A percentile compares a stretch with the other conserved stretches of the same genome.
These are phyloP conservation scores for Singerocomus rubriflavus DNA, from an alignment of 1,284 basidiomycete species.

Conservation along the genomic window DNA sequence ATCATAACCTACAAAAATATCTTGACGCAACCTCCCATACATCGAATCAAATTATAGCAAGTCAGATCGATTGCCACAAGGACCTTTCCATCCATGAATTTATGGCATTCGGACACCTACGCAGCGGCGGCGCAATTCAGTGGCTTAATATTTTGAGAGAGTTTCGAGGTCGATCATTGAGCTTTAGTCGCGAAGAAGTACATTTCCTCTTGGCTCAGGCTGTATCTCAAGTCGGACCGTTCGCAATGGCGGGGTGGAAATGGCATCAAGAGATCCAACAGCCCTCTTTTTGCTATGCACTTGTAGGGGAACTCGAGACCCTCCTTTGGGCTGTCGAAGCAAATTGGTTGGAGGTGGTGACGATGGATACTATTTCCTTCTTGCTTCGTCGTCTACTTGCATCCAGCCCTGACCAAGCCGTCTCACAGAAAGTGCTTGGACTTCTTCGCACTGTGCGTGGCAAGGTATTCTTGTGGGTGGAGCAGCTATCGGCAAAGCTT, in stretches of 20 bases:
- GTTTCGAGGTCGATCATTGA: slow-evolving; percentile 36
- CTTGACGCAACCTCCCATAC: slow-evolving; percentile 31
- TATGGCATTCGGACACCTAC: slow-evolving; percentile 39
- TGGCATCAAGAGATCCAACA: slow-evolving; percentile 36
- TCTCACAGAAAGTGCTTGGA: slow-evolving; percentile 9
- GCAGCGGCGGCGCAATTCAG: slow-evolving; percentile 42
- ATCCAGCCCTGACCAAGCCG: slow-evolving; percentile 12
- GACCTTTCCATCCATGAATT: slow-evolving; percentile 42
- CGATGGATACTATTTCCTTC: slow-evolving; percentile 34
- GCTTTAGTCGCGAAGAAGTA: slow-evolving; percentile 36
- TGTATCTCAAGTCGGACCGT: slow-evolving; percentile 39
- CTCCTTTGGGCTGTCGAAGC: background rate
- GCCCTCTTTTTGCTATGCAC: slow-evolving; percentile 25
- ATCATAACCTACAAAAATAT: too few species aligned
- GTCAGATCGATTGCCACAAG: slow-evolving; percentile 37
- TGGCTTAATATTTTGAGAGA: slow-evolving; percentile 49
- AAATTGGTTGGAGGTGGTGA: slow-evolving; percentile 33
- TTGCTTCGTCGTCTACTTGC: slow-evolving; percentile 36
- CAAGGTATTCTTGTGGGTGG: slow-evolving; percentile 37
- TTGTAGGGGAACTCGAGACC: background rate
- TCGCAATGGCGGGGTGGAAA: slow-evolving; percentile 12
- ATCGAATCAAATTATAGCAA: slow-evolving; percentile 39
- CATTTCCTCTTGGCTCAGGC: slow-evolving; percentile 39
- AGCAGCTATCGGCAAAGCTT: slow-evolving; percentile 27
- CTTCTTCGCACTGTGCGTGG: slow-evolving; percentile 32